Evolutionary conservation across 2,329 filamentous ascomycete species (phyloP).

Genomic region (Colletotrichum eleusines): DNA sequence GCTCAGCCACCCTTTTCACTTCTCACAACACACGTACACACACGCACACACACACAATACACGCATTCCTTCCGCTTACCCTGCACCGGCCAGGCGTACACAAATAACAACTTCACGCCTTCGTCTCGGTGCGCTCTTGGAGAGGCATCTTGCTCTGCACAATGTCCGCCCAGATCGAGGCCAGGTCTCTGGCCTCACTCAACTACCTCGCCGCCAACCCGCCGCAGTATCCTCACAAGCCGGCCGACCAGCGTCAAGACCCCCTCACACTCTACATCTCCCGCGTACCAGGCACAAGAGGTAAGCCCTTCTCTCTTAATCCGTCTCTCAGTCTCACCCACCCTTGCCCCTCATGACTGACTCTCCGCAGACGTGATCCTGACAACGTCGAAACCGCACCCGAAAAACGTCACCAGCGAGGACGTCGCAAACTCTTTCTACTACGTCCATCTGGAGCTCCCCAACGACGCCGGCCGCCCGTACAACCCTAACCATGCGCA

Average conservation of each 20-base stretch:
- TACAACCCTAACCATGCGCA: constrained; percentile 42
- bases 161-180: constrained; percentile 71
- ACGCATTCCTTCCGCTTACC: neutral
- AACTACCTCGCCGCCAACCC: constrained; percentile 87
- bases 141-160: neutral
- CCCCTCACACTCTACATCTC: constrained; percentile 91
- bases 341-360: constrained; percentile 41
- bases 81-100: neutral
- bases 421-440: constrained; percentile 92
- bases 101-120: constrained; percentile 2
- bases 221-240: constrained; percentile 85
- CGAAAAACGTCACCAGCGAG: constrained; percentile 88
- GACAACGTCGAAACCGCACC: constrained; percentile 87
- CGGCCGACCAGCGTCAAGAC: constrained; percentile 75
- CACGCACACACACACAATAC: neutral
- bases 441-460: constrained; percentile 84
- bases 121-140: neutral
- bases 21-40: neutral
- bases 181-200: constrained; percentile 83
- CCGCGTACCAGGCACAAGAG: constrained; percentile 89
- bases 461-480: constrained; percentile 58
- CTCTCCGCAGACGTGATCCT: constrained; percentile 82
- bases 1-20: constrained; percentile 35
- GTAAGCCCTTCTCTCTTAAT: constrained; percentile 59
- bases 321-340: constrained; percentile 40